Evolutionary conservation across 2,329 filamentous ascomycete species (phyloP), one percentile per base, ranked within the genome.

Genomic region (Lasiodiplodia theobromae): DNA sequence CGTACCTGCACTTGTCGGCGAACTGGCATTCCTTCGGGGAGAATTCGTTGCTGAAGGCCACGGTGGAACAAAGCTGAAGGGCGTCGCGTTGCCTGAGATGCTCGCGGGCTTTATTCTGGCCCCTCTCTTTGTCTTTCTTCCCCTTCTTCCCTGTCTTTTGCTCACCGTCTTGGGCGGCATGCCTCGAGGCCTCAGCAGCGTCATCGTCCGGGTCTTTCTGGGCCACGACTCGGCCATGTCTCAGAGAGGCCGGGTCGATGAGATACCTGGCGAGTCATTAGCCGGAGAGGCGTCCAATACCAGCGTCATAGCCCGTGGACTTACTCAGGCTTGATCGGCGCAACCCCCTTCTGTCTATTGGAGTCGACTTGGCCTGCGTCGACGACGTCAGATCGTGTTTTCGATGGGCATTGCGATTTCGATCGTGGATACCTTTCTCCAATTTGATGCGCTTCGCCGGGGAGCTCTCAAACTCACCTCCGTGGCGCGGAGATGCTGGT

Each of bases 51-150:
- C 84, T 86, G 74, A 89, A 86, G 21, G 88, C 87, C 70, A 92
- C 86, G 66, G 90, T 93, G 73, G 89, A 88, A 81, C 95, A 98
- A 10, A 98, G 86, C 51, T 88, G 88, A 67, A 94, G 85, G 37
- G 87, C 87, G 77, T 98, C 95, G 70, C 88, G 87, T 52, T 93
- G 96, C 71, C 85, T 89, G 63, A 94, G 94, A 77, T 96, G 97
- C 53, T 87, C 87, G 68, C 95, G 91, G 72, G 88, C 88, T 71
- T 90, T 94, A 80, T 98, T 97, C 80, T 97, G 94, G 40, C 92
- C 92, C 54, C 85, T 85, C 72, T 88, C 81, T 75, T 87, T 85
- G 76, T 87, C 86, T 72, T 87, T 85, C 75, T 86, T 88, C 74
- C 81, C 82, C 62, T 79, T 80, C 72, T 84, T 85, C 67, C 77